A percentile compares a stretch with the other conserved stretches of the same genome.
Conservation (phyloP, 2,329 filamentous ascomycete genomes). For the Colletotrichum sp. region DNA sequence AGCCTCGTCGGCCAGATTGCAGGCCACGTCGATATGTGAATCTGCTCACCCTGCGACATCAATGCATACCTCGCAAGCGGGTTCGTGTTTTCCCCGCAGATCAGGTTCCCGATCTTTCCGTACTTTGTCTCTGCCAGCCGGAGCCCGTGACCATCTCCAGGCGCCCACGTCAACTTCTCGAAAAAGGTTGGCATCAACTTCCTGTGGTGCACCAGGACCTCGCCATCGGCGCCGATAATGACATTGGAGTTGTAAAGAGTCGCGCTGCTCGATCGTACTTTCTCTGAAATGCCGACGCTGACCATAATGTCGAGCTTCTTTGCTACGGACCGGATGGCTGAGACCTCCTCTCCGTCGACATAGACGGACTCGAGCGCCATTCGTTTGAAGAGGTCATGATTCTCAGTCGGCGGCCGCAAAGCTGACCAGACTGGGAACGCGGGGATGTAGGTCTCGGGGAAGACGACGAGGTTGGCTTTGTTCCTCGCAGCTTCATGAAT, state of each 20-base stretch:
- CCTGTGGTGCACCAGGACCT: constrained; percentile 55
- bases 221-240: constrained; percentile 47
- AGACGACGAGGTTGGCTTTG: constrained; percentile 54
- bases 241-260: constrained; percentile 58
- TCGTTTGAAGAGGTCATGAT: constrained; percentile 53
- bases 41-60: constrained; percentile 59
- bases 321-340: constrained; percentile 42
- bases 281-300: constrained; percentile 57
- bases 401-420: constrained; percentile 49
- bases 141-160: constrained; percentile 56
- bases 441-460: constrained; percentile 58
- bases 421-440: constrained; percentile 60
- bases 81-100: constrained; percentile 65
- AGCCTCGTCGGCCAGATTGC: constrained; percentile 56
- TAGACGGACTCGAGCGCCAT: constrained; percentile 50
- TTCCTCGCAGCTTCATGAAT: constrained; percentile 49
- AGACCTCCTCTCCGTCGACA: constrained; percentile 50
- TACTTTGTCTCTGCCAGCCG: constrained; percentile 47
- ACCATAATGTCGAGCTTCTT: constrained; percentile 42
- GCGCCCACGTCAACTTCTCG: constrained; percentile 60
- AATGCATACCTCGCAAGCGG: constrained; percentile 56
- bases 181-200: constrained; percentile 62
- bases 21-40: constrained; percentile 62
- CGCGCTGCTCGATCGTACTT: constrained; percentile 43
- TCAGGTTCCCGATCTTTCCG: constrained; percentile 54